phyloP scores from a whole-genome alignment of 768 basidiomycete genomes.

The Royoungia palumana region DNA sequence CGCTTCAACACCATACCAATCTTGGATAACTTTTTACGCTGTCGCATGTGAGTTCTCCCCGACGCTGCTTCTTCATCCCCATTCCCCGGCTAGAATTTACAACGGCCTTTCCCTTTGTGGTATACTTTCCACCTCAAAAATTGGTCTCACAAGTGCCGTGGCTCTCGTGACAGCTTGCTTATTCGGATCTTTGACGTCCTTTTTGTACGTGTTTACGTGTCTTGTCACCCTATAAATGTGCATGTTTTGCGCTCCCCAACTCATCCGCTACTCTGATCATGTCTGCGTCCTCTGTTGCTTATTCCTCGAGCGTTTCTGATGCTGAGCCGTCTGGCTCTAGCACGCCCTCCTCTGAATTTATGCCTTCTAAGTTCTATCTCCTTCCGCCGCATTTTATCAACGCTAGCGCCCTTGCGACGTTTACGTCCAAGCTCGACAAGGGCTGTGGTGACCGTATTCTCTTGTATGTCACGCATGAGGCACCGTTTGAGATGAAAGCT shows the following conservation, averaged over 20 bases:
- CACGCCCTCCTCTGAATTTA: constrained; percentile 27
- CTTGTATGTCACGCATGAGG: constrained; percentile 18
- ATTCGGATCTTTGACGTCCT: not conserved
- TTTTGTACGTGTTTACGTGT: constrained; percentile 27
- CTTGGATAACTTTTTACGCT: not conserved
- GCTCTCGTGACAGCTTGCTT: not conserved
- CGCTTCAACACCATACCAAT: not conserved
- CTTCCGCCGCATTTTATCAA: constrained; percentile 20
- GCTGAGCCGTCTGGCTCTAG: constrained; percentile 17
- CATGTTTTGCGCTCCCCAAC: not conserved
- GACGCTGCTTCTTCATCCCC: not conserved
- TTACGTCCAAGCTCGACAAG: constrained; percentile 23
- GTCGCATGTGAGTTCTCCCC: constrained; percentile 10
- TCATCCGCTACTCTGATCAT: constrained; percentile 10
- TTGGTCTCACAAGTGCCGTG: too few relatives aligned
- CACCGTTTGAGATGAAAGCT: constrained; percentile 5
- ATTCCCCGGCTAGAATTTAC: too few relatives aligned
- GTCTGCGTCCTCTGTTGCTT: constrained; percentile 12
- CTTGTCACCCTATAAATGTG: constrained; percentile 24
- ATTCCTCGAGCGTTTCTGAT: constrained; percentile 14
- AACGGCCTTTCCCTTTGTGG: too few relatives aligned
- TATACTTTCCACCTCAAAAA: too few relatives aligned
- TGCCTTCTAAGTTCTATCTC: constrained; percentile 18
- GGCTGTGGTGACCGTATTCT: constrained; percentile 29
- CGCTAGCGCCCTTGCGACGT: constrained; percentile 8